Conservation (phyloP, 169 alveolate species). For the Plasmodium vinckei region DNA sequence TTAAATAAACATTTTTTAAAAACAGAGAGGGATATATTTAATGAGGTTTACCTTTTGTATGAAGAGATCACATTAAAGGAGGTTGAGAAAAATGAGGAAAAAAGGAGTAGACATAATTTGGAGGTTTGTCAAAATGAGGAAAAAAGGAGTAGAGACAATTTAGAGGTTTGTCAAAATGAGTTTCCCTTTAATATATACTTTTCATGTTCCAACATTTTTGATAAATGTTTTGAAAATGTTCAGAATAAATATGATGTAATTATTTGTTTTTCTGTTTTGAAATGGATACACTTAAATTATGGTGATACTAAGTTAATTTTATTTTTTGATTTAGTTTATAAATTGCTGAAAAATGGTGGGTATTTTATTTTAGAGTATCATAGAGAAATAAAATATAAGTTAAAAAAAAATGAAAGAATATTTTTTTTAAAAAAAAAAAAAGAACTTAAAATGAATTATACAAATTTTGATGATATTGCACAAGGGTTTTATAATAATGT, state of each 20-base stretch:
- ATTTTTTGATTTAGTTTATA: slow-evolving; percentile 49
- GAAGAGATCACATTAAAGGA: not conserved
- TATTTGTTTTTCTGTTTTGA: slow-evolving; percentile 46
- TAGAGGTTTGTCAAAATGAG: not conserved
- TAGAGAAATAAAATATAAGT: slow-evolving; percentile 43
- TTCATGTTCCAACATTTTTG: slow-evolving; percentile 48
- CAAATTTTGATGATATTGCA: slow-evolving; percentile 39
- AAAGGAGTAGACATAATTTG: not conserved
- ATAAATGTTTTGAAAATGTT: slow-evolving; percentile 10
- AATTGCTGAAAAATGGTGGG: slow-evolving; percentile 35
- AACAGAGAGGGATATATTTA: slow-evolving; percentile 17
- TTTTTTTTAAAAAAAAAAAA: slow-evolving; percentile 10
- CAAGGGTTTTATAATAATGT: slow-evolving; percentile 23
- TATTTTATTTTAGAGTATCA: slow-evolving; percentile 58
- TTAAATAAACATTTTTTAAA: slow-evolving; percentile 11
- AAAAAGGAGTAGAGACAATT: not conserved
- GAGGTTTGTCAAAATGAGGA: too few relatives aligned
- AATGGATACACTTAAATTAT: slow-evolving; percentile 67
- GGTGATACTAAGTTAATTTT: slow-evolving; percentile 43
- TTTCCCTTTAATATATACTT: slow-evolving; percentile 62
- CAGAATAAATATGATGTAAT: slow-evolving; percentile 51
- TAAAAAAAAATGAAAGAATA: slow-evolving; percentile 24
- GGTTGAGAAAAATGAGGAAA: not conserved
- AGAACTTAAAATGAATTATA: slow-evolving; percentile 17
- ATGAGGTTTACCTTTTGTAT: slow-evolving; percentile 19